Base-by-base conservation (phyloP, 1,139 yeast genomes). In the Kodamaea arcana region DNA sequence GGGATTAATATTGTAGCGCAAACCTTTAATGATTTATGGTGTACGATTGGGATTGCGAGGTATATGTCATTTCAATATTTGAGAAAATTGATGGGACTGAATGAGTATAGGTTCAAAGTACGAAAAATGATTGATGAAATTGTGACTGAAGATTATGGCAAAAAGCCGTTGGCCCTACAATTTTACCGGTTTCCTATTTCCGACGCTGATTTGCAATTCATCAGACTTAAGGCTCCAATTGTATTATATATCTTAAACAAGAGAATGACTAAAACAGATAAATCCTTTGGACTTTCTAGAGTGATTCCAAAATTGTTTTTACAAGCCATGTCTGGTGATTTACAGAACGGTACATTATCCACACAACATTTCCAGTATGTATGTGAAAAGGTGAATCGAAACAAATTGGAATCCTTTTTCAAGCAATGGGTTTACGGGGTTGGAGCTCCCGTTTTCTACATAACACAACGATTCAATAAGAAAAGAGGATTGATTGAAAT, bases 301-400 rank as follows among this genome's bases (percentile, higher is more conserved):
- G 97, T 88, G 0, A 72, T 94, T 27, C 97, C 98, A 0, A 92
- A 90, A 50, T 65, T 94, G 16, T 87, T 92, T 49, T 64, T 94
- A 27, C 97, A 92, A 54, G 95, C 95, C 0, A 87, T 94, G 94
- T 85, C 96, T 3, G 96, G 95, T 13, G 98, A 92, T 48, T 62
- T 90, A 34, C 76, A 76, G 17, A 84, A 85, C 50, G 86, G 94
- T n/a, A 70, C 80, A 3, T 58, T 92, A 20, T 79, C 94, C 5
- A 81, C 97, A 0, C 69, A 73, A 9, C 97, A 92, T 60, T 90
- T 94, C 51, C 94, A 86, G 48, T 82, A 84, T 47, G 82, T 88
- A 11, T 90, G 97, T 60, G 99, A 94, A 54, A 84, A 90, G 47
- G 97, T 92, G 4, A 87, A 92, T 39, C 85, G 94, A 46, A 86